phyloP scores from a whole-genome alignment of 805 yeast species.

The Yarrowia phangngaensis region DNA sequence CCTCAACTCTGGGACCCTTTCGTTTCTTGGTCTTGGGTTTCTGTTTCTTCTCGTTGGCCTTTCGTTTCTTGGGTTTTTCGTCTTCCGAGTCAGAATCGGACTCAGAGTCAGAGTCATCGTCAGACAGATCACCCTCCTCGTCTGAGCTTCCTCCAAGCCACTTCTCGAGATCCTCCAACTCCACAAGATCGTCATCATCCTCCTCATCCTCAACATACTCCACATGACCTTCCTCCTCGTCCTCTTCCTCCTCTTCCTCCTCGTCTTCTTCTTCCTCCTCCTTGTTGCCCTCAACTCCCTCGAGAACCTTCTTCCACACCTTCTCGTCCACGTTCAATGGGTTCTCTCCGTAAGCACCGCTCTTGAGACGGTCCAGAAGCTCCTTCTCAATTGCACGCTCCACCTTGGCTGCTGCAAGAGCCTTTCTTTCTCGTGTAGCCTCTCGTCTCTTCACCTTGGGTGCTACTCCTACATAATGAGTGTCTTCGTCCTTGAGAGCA shows the following conservation, averaged over 20 bases:
- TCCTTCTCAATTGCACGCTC: constrained; percentile 97
- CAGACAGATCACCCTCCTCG: constrained; percentile 28
- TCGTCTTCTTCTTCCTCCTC: constrained; percentile 51
- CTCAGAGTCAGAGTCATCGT: constrained; percentile 15
- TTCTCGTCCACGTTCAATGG: constrained; percentile 95
- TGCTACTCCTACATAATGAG: constrained; percentile 87
- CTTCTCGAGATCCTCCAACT: constrained; percentile 85
- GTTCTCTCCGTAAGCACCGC: constrained; percentile 97
- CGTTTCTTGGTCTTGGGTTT: constrained; percentile 23
- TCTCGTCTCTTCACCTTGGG: constrained; percentile 95
- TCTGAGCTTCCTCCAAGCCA: constrained; percentile 55
- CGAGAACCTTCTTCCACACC: constrained; percentile 90
- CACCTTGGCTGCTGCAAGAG: constrained; percentile 91
- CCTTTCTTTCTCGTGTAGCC: constrained; percentile 91
- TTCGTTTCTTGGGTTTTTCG: constrained; percentile 28
- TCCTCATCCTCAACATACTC: constrained; percentile 90
- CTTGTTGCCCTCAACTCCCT: constrained; percentile 66
- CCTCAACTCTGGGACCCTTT: constrained; percentile 33
- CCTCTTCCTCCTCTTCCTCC: constrained; percentile 49
- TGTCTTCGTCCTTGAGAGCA: constrained; percentile 85
- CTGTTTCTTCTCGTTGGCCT: constrained; percentile 2
- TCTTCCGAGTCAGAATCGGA: constrained; percentile 19
- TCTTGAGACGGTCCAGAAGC: constrained; percentile 85
- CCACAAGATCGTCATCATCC: constrained; percentile 70
- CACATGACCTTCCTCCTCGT: constrained; percentile 63